Evolutionary conservation across 176 grass and related monocot species (phyloP).

Genomic region (Thalia dealbata): DNA sequence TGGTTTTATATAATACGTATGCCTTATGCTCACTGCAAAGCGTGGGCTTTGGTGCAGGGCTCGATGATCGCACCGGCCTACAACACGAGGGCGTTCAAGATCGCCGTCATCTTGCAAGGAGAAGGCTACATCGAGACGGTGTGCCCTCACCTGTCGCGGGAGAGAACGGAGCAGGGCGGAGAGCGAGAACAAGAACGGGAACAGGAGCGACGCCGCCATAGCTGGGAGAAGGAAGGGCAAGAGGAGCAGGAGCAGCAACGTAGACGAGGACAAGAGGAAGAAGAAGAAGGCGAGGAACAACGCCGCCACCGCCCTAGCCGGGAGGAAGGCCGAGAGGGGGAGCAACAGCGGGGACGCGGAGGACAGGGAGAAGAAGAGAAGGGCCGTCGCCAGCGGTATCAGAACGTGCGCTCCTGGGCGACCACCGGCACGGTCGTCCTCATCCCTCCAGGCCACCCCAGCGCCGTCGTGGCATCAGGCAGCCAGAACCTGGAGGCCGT

Average conservation of each 20-base stretch:
- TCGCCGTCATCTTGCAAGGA: constrained; percentile 37
- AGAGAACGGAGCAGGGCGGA: too few relatives aligned
- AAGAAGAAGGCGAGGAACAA: background rate
- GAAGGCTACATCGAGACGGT: constrained; percentile 44
- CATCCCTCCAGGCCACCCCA: constrained; percentile 58
- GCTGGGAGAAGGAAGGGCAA: constrained; percentile 4
- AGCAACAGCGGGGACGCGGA: background rate
- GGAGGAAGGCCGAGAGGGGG: too few relatives aligned
- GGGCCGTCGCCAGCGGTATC: constrained; percentile 31
- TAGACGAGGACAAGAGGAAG: background rate
- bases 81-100: constrained; percentile 53
- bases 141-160: constrained; percentile 42
- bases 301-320: too few relatives aligned
- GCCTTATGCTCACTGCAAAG: too few relatives aligned
- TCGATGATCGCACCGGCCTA: constrained; percentile 62
- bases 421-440: constrained; percentile 37
- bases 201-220: too few relatives aligned
- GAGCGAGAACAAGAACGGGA: too few relatives aligned
- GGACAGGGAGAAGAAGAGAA: background rate
- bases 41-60: constrained; percentile 23
- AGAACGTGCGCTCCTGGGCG: constrained; percentile 23
- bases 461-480: constrained; percentile 29
- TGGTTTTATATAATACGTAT: too few relatives aligned
- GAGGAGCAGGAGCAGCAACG: too few relatives aligned
- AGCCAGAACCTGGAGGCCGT: constrained; percentile 44